Percentiles rank a stretch among this genome's conserved stretches.
phyloP scores from a whole-genome alignment of 306 rosid genomes.

The Malus fusca region DNA sequence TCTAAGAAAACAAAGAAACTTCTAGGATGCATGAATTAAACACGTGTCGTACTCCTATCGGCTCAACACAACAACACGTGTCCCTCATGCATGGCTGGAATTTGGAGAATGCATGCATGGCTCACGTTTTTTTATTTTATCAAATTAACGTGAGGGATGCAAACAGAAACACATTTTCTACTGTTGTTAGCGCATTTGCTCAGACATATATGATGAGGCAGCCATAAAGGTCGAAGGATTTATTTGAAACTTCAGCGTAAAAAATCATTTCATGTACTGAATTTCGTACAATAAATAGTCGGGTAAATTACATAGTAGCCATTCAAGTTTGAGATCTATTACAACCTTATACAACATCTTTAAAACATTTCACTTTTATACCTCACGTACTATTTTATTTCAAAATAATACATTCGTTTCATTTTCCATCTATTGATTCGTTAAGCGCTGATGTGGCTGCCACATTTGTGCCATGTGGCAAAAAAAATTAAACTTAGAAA shows the following conservation, averaged over 20 bases:
- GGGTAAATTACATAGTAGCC: no score
- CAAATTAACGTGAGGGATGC: not conserved
- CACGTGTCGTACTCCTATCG: not conserved
- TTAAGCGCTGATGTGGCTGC: no score
- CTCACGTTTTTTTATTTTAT: not conserved
- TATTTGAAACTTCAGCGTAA: not conserved
- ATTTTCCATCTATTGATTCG: no score
- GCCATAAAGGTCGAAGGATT: not conserved
- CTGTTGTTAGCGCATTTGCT: not conserved
- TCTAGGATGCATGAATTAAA: not conserved
- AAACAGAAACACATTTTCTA: not conserved
- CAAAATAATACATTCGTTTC: no score
- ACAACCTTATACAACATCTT: no score
- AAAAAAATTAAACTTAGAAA: no score
- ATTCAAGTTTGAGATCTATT: no score
- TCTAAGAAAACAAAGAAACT: not conserved
- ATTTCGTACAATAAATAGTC: not conserved
- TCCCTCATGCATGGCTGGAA: not conserved
- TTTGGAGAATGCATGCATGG: not conserved
- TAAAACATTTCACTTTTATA: no score
- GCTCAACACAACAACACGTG: not conserved
- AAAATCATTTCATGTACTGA: not conserved
- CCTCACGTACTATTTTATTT: no score
- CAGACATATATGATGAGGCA: not conserved
- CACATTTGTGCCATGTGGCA: no score